Percentiles rank a stretch among this genome's conserved stretches.
These are phyloP conservation scores for Colletotrichum limetticola DNA, from an alignment of 2,329 filamentous ascomycete species.

Conservation along the genomic window DNA sequence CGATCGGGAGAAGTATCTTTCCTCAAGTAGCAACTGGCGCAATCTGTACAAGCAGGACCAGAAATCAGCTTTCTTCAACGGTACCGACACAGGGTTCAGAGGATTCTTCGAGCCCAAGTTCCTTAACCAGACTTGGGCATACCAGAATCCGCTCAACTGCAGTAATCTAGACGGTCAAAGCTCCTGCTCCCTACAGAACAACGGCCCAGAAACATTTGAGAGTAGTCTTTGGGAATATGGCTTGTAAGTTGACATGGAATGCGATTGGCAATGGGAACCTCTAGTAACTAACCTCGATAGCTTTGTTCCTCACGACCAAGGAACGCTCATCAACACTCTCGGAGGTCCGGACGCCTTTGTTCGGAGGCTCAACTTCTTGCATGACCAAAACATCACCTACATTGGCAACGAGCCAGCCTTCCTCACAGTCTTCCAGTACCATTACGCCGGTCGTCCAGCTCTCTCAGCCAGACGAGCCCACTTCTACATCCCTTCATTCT, in stretches of 20 bases:
- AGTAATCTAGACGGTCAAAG: conserved; percentile 63
- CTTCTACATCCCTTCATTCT: conserved; percentile 73
- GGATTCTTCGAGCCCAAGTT: conserved; percentile 79
- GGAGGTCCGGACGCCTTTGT: conserved; percentile 69
- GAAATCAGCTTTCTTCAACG: conserved; percentile 62
- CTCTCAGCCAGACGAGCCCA: conserved; percentile 65
- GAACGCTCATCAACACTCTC: conserved; percentile 64
- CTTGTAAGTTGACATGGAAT: conserved; percentile 59
- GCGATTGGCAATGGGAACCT: neutral
- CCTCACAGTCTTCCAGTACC: conserved; percentile 74
- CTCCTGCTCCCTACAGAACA: conserved; percentile 69
- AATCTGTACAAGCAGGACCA: conserved; percentile 73
- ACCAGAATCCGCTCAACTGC: conserved; percentile 75
- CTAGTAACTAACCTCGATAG: conserved; percentile 37
- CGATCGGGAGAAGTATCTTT: conserved; percentile 69
- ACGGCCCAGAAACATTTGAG: conserved; percentile 77
- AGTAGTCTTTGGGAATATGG: conserved; percentile 78
- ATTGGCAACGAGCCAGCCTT: conserved; percentile 73
- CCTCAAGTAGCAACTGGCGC: conserved; percentile 72
- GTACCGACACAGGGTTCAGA: conserved; percentile 70
- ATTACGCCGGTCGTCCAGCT: conserved; percentile 74
- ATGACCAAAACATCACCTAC: conserved; percentile 72
- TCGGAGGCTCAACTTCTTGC: conserved; percentile 70
- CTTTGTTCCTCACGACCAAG: conserved; percentile 66
- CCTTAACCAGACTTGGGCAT: conserved; percentile 75